phyloP scores from a whole-genome alignment of 2,329 filamentous ascomycete genomes.

The Venturiaceae sp. region DNA sequence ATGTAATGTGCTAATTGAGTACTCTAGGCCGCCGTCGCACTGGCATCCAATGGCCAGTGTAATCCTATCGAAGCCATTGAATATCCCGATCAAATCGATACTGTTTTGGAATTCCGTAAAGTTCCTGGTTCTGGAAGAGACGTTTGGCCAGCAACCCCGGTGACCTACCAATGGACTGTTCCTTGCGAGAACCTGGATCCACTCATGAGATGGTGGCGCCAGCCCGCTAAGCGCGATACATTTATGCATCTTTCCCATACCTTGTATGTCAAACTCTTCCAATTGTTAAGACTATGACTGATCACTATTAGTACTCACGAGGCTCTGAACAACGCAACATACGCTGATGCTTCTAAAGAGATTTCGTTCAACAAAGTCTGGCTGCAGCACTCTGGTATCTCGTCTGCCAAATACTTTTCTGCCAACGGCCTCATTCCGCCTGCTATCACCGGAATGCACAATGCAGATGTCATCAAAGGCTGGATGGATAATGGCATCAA shows the following conservation, averaged over 20 bases:
- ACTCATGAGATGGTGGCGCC: conserved; percentile 45
- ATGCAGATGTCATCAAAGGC: conserved; percentile 50
- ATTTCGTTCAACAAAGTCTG: conserved; percentile 52
- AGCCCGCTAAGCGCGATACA: conserved; percentile 37
- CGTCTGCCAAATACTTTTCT: conserved; percentile 38
- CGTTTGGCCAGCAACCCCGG: conserved; percentile 30
- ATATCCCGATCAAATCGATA: conserved; percentile 28
- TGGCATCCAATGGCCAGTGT: conserved; percentile 14
- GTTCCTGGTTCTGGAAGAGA: conserved; percentile 25
- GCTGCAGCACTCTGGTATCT: conserved; percentile 44
- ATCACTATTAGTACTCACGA: conserved; percentile 36
- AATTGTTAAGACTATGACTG: not conserved
- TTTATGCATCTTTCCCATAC: conserved; percentile 54
- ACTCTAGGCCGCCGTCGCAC: conserved; percentile 3
- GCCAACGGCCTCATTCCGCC: conserved; percentile 49
- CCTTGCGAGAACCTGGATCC: conserved; percentile 40
- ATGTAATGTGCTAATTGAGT: conserved; percentile 11
- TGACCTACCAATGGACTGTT: conserved; percentile 38
- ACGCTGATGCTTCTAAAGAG: conserved; percentile 45
- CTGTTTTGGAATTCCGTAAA: conserved; percentile 37
- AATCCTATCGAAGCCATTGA: conserved; percentile 24
- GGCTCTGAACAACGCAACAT: conserved; percentile 51
- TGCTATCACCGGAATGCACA: conserved; percentile 54
- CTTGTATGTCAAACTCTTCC: conserved; percentile 27
- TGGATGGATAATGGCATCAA: conserved; percentile 51